Base-by-base conservation (phyloP, 1,284 basidiomycete genomes). In the Ceratobasidium papillatum region DNA sequence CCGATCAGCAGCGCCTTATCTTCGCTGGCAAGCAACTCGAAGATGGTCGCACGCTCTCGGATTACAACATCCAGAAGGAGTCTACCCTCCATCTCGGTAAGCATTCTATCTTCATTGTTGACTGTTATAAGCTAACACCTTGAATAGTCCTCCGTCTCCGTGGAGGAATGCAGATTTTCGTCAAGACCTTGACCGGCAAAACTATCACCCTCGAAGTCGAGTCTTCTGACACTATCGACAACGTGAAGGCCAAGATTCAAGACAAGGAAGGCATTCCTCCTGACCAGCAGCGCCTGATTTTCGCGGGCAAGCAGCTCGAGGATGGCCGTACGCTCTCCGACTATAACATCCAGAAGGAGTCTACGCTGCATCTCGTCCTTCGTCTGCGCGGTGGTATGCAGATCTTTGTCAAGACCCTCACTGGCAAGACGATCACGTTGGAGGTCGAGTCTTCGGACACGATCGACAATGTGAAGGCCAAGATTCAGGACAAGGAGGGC, bases 21-120 rank as follows among this genome's bases (percentile, higher is more conserved):
- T 99, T 98, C 82, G 96, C 96, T 74, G 96, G 96, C 80, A 98
- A 98, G 87, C 96, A 99, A 86, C 92, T 99, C 78, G 94, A 96
- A 86, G 94, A 96, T 84, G 94, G 93, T 76, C 91, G 93, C 82
- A 94, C 93, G 76, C 90, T 96, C 77, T 92, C 85, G 80, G 94
- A 96, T 85, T 96, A 97, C 87, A 89, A 94, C 88, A 98, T 98
- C 81, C 97, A 95, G 86, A 95, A 95, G 87, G 94, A 95, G 86
- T 93, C 91, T 43, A 99, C 96, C 75, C 93, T 99, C 77, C 96
- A 99, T 85, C 86, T 99, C 77, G 97, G 63, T 75, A 27, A 22
- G 45, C 17, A 17, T 11, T 22, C 7, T 27, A 7, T 41, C 9
- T 54, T 27, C 19, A 5, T 87, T 45, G 86, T 14, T 1, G 22